Evolutionary conservation across 2,329 filamentous ascomycete genomes (phyloP).

Genomic region (Aspergillus luchuensis): DNA sequence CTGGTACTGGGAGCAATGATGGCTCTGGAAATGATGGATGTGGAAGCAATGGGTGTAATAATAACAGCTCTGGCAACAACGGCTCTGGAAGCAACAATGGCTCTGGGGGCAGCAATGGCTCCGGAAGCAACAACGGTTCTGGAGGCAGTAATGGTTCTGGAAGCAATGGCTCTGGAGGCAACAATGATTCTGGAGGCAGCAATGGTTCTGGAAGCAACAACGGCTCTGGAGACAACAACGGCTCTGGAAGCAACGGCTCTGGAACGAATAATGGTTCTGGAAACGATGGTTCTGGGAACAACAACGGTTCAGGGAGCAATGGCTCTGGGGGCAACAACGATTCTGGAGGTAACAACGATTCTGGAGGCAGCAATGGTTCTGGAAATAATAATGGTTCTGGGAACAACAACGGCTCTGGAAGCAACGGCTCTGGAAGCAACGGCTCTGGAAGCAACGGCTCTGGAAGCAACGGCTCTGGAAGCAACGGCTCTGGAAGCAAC

Average conservation of each 20-base stretch:
- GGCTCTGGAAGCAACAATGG: too few relatives aligned
- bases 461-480: not conserved
- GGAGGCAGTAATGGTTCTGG: not conserved
- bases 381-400: not conserved
- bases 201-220: not conserved
- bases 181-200: not conserved
- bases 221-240: not conserved
- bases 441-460: not conserved
- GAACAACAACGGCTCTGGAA: not conserved
- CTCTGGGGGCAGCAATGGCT: not conserved
- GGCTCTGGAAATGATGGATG: too few relatives aligned
- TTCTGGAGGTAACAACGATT: not conserved
- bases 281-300: not conserved
- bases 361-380: not conserved
- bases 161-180: not conserved
- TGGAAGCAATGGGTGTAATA: too few relatives aligned
- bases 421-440: not conserved
- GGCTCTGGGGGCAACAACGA: not conserved
- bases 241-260: not conserved
- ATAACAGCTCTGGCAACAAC: too few relatives aligned
- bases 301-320: too few relatives aligned
- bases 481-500: not conserved
- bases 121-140: not conserved
- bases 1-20: too few relatives aligned
- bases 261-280: not conserved